A percentile compares a stretch with the other conserved stretches of the same genome.
Conservation (phyloP, 2,329 filamentous ascomycete species). For the Macrophomina tecta region DNA sequence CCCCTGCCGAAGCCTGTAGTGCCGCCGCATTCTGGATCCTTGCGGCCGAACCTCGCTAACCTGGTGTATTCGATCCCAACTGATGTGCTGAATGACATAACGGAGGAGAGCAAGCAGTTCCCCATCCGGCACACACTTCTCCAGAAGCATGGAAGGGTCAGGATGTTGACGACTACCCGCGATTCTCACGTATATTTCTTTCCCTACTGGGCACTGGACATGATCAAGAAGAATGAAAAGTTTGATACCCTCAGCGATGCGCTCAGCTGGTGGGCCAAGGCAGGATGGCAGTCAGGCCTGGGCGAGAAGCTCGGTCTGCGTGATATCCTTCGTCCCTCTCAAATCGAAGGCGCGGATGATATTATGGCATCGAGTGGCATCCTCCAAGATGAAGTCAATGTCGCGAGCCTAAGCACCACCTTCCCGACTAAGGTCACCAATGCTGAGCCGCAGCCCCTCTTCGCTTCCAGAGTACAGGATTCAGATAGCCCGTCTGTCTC, state of each 20-base stretch:
- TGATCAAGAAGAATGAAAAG: slow-evolving; percentile 77
- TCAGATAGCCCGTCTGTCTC: slow-evolving; percentile 38
- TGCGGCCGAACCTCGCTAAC: slow-evolving; percentile 73
- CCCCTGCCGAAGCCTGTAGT: slow-evolving; percentile 66
- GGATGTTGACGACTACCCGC: slow-evolving; percentile 81
- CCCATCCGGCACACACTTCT: slow-evolving; percentile 79
- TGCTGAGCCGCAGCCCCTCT: slow-evolving; percentile 28
- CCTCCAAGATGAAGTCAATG: slow-evolving; percentile 61
- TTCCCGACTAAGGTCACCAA: slow-evolving; percentile 20
- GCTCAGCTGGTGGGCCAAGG: slow-evolving; percentile 93
- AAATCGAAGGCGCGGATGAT: slow-evolving; percentile 46
- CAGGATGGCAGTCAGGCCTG: slow-evolving; percentile 85
- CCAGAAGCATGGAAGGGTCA: slow-evolving; percentile 74
- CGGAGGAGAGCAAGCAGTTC: slow-evolving; percentile 74
- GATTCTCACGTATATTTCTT: slow-evolving; percentile 96
- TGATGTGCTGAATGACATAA: slow-evolving; percentile 84
- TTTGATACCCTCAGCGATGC: slow-evolving; percentile 90
- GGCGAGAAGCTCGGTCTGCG: slow-evolving; percentile 77
- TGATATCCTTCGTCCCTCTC: slow-evolving; percentile 64
- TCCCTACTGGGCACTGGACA: slow-evolving; percentile 87
- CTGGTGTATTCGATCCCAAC: slow-evolving; percentile 87
- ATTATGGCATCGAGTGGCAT: slow-evolving; percentile 29
- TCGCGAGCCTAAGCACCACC: slow-evolving; percentile 61
- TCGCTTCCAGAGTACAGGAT: slow-evolving; percentile 46
- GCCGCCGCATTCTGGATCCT: slow-evolving; percentile 66